Evolutionary conservation across 352 stramenopile species (phyloP), one percentile per base, ranked within the genome.

Genomic region (Phytophthora rubi): DNA sequence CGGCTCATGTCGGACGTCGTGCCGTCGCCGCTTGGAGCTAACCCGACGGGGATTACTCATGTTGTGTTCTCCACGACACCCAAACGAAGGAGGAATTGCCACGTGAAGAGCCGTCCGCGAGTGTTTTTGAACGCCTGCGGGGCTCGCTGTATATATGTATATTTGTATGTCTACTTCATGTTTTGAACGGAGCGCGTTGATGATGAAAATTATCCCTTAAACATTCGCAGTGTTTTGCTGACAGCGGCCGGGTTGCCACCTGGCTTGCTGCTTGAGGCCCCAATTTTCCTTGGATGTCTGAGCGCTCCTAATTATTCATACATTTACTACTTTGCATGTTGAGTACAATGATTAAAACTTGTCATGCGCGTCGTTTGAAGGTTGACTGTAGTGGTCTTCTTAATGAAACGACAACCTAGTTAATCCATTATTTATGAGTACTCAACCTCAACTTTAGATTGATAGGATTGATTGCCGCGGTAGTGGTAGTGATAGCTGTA

Each of bases 41-140:
- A 95, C 87, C 83, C 87, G 85, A 95, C 87, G 87, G 87, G 87
- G 87, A 92, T 95, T 91, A 95, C 87, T 95, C 87, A 95, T 91
- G 86, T 95, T 88, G 87, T 95, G 87, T 95, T 95, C 87, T 95
- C 85, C 87, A 79, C 85, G 87, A 94, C 87, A 93, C 85, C 82
- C 83, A 79, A 48, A 68, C 49, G 58, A 76, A 16, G 62, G 77
- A 86, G 59, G 72, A 67, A 72, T 73, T 65, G 15, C 21, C 52
- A 59, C 54, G 53, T 30, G 18, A n/a, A 9, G 4, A 10, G n/a
- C 45, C 10, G 48, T 8, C 13, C n/a, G 15, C 16, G 10, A 57
- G 79, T 80, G 80, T 88, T 83, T 83, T 2, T 91, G 55, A 82
- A 86, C 71, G 47, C 73, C 47, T 53, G 15, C 18, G 4, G 32